Percentiles rank a stretch among this genome's conserved stretches.
Evolutionary conservation across 202 grass and related monocot species (phyloP).

Genomic region (Carex arenaria): DNA sequence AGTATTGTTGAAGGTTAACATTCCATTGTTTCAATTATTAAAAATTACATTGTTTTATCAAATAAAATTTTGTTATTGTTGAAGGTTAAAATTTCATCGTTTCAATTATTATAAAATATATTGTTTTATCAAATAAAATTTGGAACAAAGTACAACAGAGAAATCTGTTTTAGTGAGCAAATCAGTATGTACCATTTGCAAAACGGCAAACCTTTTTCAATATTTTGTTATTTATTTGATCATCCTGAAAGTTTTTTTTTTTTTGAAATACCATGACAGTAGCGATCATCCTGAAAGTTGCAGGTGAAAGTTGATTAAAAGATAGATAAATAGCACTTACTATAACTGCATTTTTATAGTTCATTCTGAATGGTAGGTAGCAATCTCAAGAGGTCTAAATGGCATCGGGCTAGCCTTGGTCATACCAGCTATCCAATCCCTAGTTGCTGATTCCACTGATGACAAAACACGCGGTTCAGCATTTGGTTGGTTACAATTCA

Average conservation of each 20-base stretch:
- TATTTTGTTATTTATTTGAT: not conserved
- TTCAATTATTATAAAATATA: not conserved
- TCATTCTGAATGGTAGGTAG: slow-evolving; percentile 31
- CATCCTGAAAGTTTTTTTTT: too few species aligned
- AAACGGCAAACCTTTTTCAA: not conserved
- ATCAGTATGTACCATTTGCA: not conserved
- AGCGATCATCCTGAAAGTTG: not conserved
- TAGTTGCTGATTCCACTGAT: slow-evolving; percentile 76
- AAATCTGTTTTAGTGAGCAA: not conserved
- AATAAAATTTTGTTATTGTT: not conserved
- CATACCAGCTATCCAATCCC: slow-evolving; percentile 64
- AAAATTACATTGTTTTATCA: not conserved
- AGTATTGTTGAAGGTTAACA: too few species aligned
- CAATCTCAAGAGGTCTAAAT: slow-evolving; percentile 75
- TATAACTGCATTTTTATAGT: not conserved
- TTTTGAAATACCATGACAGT: too few species aligned
- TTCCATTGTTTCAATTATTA: too few species aligned
- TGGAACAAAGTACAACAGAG: not conserved
- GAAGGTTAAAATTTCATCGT: not conserved
- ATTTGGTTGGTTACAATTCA: slow-evolving; percentile 74
- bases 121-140: not conserved
- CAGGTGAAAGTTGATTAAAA: not conserved
- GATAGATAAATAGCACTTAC: not conserved
- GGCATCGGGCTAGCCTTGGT: slow-evolving; percentile 51
- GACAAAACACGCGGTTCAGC: slow-evolving; percentile 53